These are phyloP conservation scores for Naegleria gruberi DNA, from an alignment of 208 protist genomes.

Conservation along the genomic window DNA sequence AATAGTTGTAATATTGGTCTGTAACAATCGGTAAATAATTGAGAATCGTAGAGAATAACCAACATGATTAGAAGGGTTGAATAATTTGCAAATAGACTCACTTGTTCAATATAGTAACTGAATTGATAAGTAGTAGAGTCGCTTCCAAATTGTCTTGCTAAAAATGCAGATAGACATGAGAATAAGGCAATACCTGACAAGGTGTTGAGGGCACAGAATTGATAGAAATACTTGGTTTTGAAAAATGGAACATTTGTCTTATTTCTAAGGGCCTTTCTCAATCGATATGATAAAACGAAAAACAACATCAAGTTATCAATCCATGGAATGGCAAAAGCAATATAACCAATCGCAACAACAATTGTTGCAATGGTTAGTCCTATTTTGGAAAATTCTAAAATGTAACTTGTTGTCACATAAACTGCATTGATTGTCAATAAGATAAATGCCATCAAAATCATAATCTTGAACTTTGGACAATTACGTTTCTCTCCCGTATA, in stretches of 20 bases:
- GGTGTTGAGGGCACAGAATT: neutral
- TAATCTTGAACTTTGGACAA: neutral
- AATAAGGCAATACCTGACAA: neutral
- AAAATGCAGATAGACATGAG: neutral
- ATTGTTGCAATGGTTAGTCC: neutral
- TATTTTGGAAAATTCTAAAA: too few relatives aligned
- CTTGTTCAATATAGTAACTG: neutral
- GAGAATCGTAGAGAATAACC: neutral
- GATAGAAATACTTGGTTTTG: neutral
- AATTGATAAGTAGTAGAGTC: neutral
- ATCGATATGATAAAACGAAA: neutral
- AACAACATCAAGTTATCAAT: neutral
- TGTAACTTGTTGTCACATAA: neutral
- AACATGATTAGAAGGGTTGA: neutral
- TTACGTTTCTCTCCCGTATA: neutral
- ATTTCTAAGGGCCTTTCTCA: neutral
- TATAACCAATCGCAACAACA: neutral
- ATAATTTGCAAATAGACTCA: neutral
- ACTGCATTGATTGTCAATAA: neutral
- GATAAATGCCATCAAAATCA: neutral
- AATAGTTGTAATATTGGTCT: too few relatives aligned
- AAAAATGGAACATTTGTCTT: neutral
- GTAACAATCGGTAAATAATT: neutral
- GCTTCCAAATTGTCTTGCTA: neutral
- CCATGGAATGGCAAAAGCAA: neutral